Percentiles rank a stretch among this genome's conserved stretches.
These are phyloP conservation scores for Triangularia verruculosa DNA, from an alignment of 2,329 filamentous ascomycete species.

Conservation along the genomic window DNA sequence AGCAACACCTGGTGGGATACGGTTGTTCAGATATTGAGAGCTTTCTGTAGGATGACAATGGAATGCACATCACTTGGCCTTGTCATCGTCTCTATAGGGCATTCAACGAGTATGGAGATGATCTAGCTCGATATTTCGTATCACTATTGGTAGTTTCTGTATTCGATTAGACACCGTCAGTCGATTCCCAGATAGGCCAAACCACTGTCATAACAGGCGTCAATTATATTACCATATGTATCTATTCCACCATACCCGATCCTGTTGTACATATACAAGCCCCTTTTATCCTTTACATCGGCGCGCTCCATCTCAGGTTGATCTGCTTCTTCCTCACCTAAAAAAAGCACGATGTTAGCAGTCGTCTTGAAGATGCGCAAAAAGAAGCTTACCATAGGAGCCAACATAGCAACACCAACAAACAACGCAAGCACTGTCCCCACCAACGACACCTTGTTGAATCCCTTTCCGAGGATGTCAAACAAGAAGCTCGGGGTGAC, in stretches of 20 bases:
- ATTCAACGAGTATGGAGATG: no score
- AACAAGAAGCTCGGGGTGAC: constrained; percentile 87
- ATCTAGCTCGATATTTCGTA: no score
- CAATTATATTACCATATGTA: neutral
- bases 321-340: constrained; percentile 66
- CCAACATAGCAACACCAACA: constrained; percentile 71
- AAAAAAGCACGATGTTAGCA: constrained; percentile 33
- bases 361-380: neutral
- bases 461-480: constrained; percentile 88
- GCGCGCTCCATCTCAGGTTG: constrained; percentile 58
- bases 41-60: no score
- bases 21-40: no score
- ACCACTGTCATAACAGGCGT: neutral
- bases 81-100: no score
- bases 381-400: constrained; percentile 67
- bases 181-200: no score
- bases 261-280: constrained; percentile 5
- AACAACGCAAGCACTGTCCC: constrained; percentile 78
- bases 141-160: no score
- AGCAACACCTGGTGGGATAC: no score
- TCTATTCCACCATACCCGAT: neutral
- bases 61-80: no score
- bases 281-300: constrained; percentile 23
- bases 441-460: constrained; percentile 84
- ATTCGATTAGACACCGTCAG: no score